phyloP scores from a whole-genome alignment of 495 filamentous ascomycete species.

The Friedmanniomyces simplex region DNA sequence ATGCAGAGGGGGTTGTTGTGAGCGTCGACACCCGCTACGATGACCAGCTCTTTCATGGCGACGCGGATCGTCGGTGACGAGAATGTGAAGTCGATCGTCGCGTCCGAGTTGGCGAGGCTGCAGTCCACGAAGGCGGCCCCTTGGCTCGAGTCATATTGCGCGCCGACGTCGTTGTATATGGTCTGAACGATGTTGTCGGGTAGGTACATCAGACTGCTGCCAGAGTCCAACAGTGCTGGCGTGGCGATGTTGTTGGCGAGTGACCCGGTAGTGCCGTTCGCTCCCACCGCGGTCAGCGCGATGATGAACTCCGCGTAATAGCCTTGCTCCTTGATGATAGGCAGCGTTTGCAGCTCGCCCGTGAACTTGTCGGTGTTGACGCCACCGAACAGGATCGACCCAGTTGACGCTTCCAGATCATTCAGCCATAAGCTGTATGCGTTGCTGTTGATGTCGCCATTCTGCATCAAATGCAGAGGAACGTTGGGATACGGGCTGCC shows the following conservation, averaged over 20 bases:
- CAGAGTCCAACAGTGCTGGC: slow-evolving; percentile 80
- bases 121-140: slow-evolving; percentile 66
- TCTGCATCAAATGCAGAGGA: slow-evolving; percentile 59
- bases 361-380: slow-evolving; percentile 72
- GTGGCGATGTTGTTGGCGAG: slow-evolving; percentile 48
- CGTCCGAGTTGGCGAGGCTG: slow-evolving; percentile 45
- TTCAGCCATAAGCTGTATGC: slow-evolving; percentile 89
- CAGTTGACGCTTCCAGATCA: slow-evolving; percentile 56
- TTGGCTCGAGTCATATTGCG: slow-evolving; percentile 47
- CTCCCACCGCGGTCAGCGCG: slow-evolving; percentile 56
- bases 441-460: slow-evolving; percentile 61
- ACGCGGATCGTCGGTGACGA: slow-evolving; percentile 66
- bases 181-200: slow-evolving; percentile 53
- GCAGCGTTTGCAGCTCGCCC: slow-evolving; percentile 62
- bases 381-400: slow-evolving; percentile 84
- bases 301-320: slow-evolving; percentile 69
- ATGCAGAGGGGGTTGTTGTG: slow-evolving; percentile 42
- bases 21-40: slow-evolving; percentile 42
- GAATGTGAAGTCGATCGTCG: slow-evolving; percentile 50
- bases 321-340: slow-evolving; percentile 40
- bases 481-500: slow-evolving; percentile 63
- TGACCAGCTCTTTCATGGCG: slow-evolving; percentile 63
- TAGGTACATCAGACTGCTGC: slow-evolving; percentile 79
- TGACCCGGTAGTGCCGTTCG: slow-evolving; percentile 39
- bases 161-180: slow-evolving; percentile 56